Conservation (phyloP, 306 rosid species). For the Vigna unguiculata region DNA sequence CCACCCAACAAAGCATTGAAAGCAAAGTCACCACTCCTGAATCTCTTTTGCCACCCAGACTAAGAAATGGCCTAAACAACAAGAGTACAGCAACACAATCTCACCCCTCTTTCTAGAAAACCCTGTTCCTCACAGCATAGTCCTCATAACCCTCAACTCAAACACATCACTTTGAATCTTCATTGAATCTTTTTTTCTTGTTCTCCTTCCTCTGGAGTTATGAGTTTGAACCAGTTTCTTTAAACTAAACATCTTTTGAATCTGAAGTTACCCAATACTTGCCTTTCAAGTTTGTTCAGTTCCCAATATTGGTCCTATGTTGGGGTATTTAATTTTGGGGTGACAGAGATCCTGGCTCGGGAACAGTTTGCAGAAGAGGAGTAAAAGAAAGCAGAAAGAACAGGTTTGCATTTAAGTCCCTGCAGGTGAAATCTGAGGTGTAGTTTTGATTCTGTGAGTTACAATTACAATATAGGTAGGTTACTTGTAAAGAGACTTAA, state of each 20-base stretch:
- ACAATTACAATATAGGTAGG: conserved; percentile 39
- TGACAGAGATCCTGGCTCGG: conserved; percentile 57
- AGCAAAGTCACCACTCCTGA: conserved; percentile 46
- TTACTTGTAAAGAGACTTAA: conserved; percentile 43
- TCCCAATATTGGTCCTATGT: conserved; percentile 14
- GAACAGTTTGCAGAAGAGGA: conserved; percentile 35
- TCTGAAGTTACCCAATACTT: conserved; percentile 33
- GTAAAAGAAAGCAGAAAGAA: conserved; percentile 15
- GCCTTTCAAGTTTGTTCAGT: conserved; percentile 24
- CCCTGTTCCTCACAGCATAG: conserved; percentile 24
- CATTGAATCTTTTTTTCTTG: conserved; percentile 32
- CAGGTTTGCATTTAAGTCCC: conserved; percentile 43
- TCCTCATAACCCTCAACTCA: conserved; percentile 16
- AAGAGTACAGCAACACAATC: conserved; percentile 18
- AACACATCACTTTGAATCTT: conserved; percentile 38
- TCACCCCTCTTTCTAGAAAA: conserved; percentile 11
- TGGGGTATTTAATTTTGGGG: conserved; percentile 36
- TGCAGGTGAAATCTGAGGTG: conserved; percentile 46
- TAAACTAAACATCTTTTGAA: conserved; percentile 34
- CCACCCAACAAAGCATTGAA: conserved; percentile 51
- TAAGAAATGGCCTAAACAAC: conserved; percentile 21
- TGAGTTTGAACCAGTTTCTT: conserved; percentile 6
- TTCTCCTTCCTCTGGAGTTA: conserved; percentile 32
- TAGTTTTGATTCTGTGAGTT: conserved; percentile 26
- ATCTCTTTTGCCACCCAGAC: conserved; percentile 22